Percentiles rank a stretch among this genome's conserved stretches.
Evolutionary conservation across 768 basidiomycete genomes (phyloP).

Genomic region (Kwoniella mangroviensis): DNA sequence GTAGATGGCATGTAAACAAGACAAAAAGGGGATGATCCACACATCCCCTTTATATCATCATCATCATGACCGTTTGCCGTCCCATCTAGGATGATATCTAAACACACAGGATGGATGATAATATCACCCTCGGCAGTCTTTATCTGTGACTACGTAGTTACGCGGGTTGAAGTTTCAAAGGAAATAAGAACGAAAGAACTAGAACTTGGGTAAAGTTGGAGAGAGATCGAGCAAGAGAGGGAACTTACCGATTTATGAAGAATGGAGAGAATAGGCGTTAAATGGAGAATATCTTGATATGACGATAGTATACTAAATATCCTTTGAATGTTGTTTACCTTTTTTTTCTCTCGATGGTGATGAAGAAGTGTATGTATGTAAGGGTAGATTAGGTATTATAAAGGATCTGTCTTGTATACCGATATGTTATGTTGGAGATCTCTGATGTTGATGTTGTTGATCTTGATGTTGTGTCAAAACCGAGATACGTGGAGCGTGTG

Average conservation of each 20-base stretch:
- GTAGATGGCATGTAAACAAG: not conserved
- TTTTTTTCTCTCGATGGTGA: not conserved
- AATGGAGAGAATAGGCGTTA: not conserved
- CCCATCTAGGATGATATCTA: not conserved
- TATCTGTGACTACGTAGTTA: slow-evolving; percentile 2
- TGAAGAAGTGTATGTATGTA: not conserved
- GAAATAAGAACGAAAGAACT: not conserved
- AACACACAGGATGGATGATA: not conserved
- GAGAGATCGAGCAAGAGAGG: not conserved
- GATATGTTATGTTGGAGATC: too few species aligned
- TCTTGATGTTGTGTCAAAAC: not conserved
- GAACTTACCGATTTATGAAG: not conserved
- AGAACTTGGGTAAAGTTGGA: not conserved
- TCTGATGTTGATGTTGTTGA: not conserved
- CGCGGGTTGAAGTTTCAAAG: not conserved
- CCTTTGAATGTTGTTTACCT: not conserved
- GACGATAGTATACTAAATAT: not conserved
- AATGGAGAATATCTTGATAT: not conserved
- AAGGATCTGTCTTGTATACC: not conserved
- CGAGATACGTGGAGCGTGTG: not conserved
- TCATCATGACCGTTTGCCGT: not conserved
- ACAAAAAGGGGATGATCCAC: not conserved
- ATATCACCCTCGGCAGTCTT: not conserved
- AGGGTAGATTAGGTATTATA: not conserved
- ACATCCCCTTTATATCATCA: not conserved